Evolutionary conservation across 2,329 filamentous ascomycete genomes (phyloP).

Genomic region (Colletotrichum australisinense): DNA sequence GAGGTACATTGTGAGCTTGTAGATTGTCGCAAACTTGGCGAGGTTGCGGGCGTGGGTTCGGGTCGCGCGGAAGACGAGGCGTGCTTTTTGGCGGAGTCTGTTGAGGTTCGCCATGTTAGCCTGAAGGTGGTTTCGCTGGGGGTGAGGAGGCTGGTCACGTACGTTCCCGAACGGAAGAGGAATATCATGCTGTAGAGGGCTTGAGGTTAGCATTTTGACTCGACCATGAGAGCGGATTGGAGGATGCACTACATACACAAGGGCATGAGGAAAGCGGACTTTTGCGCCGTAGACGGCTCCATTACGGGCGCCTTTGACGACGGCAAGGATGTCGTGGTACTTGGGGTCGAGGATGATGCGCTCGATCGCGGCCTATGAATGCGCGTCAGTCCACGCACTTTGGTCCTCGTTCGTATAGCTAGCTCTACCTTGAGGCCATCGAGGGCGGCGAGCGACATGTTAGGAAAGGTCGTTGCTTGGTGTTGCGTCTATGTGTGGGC

Average conservation of each 20-base stretch:
- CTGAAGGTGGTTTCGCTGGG: neutral
- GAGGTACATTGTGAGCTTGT: conserved; percentile 84
- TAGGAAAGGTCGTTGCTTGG: neutral
- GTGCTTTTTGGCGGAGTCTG: conserved; percentile 79
- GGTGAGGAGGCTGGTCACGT: conserved; percentile 49
- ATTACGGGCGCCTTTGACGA: conserved; percentile 95
- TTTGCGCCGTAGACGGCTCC: conserved; percentile 96
- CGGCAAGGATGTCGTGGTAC: conserved; percentile 85
- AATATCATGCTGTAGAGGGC: conserved; percentile 82
- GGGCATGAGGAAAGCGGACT: conserved; percentile 96
- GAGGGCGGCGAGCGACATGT: conserved; percentile 33
- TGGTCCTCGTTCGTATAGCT: neutral
- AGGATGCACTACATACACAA: conserved; percentile 68
- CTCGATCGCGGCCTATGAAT: conserved; percentile 75
- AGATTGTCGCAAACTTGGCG: conserved; percentile 89
- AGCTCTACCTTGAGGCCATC: conserved; percentile 33
- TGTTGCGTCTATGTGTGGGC: neutral
- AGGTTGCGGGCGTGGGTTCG: conserved; percentile 92
- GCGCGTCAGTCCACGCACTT: conserved; percentile 4
- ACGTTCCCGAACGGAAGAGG: conserved; percentile 92
- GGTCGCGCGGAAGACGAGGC: conserved; percentile 86
- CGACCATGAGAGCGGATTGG: neutral
- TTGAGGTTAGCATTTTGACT: neutral
- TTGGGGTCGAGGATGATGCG: conserved; percentile 82
- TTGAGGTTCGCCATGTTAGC: conserved; percentile 36